Conservation (phyloP, 2,329 filamentous ascomycete species). For the Neofusicoccum sp. region DNA sequence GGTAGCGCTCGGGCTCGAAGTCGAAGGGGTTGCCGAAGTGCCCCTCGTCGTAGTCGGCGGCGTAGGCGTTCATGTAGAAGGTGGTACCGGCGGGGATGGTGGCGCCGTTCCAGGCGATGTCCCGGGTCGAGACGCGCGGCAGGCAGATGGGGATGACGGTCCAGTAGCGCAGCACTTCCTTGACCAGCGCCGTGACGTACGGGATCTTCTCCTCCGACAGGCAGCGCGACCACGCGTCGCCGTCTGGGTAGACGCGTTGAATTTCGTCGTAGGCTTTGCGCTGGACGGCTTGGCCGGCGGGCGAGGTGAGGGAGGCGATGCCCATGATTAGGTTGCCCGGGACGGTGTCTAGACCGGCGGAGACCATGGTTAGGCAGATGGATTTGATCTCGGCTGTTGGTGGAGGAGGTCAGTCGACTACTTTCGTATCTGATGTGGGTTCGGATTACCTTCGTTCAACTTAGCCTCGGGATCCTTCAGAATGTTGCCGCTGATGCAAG, state of each 20-base stretch:
- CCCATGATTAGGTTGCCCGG: conserved; percentile 78
- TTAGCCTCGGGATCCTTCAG: conserved; percentile 68
- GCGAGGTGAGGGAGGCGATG: conserved; percentile 70
- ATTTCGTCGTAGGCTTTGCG: conserved; percentile 68
- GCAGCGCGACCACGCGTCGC: conserved; percentile 74
- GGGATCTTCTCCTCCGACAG: conserved; percentile 71
- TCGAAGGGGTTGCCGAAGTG: conserved; percentile 64
- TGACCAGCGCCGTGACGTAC: conserved; percentile 74
- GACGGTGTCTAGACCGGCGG: conserved; percentile 77
- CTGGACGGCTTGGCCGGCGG: conserved; percentile 68
- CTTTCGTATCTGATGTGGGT: neutral
- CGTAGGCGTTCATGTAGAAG: conserved; percentile 79
- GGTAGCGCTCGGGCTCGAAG: conserved; percentile 71
- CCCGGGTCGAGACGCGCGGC: conserved; percentile 68
- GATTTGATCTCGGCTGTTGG: conserved; percentile 68
- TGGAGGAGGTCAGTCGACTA: too few species aligned
- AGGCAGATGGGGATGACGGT: conserved; percentile 77
- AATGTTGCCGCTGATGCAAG: conserved; percentile 69
- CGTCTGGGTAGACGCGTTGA: conserved; percentile 66
- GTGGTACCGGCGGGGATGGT: conserved; percentile 72
- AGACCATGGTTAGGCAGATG: conserved; percentile 79
- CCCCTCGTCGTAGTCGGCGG: conserved; percentile 67
- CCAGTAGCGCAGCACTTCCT: conserved; percentile 76
- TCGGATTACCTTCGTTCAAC: conserved; percentile 58
- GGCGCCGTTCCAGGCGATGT: conserved; percentile 66